phyloP scores from a whole-genome alignment of 257 asterid genomes.

The Petrea volubilis region DNA sequence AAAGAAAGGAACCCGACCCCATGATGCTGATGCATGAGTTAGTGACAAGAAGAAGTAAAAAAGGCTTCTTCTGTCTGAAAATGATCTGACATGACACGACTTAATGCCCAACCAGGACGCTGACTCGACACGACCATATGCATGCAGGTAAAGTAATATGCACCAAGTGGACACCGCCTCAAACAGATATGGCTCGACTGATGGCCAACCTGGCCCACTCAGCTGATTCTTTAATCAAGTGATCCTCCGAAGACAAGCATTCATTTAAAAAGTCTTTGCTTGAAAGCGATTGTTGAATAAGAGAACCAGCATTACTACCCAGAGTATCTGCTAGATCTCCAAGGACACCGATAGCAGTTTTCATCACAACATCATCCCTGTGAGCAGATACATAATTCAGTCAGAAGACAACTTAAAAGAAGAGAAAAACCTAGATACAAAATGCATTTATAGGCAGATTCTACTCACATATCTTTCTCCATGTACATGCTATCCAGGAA shows the following conservation, averaged over 20 bases:
- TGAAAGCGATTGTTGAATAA: conserved; percentile 81
- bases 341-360: conserved; percentile 86
- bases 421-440: neutral
- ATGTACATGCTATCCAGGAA: conserved; percentile 76
- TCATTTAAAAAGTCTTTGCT: conserved; percentile 86
- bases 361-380: conserved; percentile 97
- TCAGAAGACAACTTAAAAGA: neutral
- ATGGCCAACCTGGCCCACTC: conserved; percentile 98
- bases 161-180: conserved; percentile 43
- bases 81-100: conserved; percentile 44
- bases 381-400: conserved; percentile 13
- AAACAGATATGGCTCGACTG: conserved; percentile 83
- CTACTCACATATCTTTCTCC: conserved; percentile 79
- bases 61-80: conserved; percentile 46
- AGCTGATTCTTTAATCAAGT: conserved; percentile 88
- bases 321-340: conserved; percentile 93
- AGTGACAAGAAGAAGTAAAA: conserved; percentile 54
- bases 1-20: conserved; percentile 38
- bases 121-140: conserved; percentile 78
- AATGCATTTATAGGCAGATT: neutral
- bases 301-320: conserved; percentile 82
- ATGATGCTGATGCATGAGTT: conserved; percentile 66
- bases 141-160: conserved; percentile 66
- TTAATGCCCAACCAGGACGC: conserved; percentile 44
- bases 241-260: conserved; percentile 88